These are phyloP conservation scores for Mortierella sp. DNA, from an alignment of 371 early-diverging fungal species.

Conservation along the genomic window DNA sequence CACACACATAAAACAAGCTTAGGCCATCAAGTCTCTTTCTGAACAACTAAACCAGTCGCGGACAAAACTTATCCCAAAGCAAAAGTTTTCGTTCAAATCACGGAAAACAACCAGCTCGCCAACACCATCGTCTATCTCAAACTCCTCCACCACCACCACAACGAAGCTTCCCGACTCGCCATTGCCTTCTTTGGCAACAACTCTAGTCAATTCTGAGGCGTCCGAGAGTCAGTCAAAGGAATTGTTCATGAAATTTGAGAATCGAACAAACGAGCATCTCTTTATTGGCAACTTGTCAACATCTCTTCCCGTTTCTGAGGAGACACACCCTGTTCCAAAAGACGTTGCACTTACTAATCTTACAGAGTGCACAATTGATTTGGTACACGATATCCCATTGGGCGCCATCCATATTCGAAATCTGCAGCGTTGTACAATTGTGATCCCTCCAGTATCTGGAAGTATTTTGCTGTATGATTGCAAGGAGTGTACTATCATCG, in stretches of 20 bases:
- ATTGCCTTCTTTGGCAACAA: slow-evolving; percentile 3
- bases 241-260: slow-evolving; percentile 15
- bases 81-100: slow-evolving; percentile 75
- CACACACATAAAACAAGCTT: not conserved
- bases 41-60: slow-evolving; percentile 54
- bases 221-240: slow-evolving; percentile 1
- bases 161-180: slow-evolving; percentile 13
- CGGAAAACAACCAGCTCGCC: slow-evolving; percentile 50
- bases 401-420: slow-evolving; percentile 79
- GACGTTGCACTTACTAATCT: slow-evolving; percentile 64
- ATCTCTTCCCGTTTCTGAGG: slow-evolving; percentile 3
- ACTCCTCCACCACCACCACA: slow-evolving; percentile 16
- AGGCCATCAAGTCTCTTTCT: slow-evolving; percentile 65
- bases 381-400: slow-evolving; percentile 48
- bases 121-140: slow-evolving; percentile 1
- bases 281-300: slow-evolving; percentile 6
- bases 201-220: not conserved
- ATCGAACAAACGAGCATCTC: slow-evolving; percentile 16
- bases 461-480: slow-evolving; percentile 76
- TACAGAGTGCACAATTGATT: slow-evolving; percentile 60
- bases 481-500: slow-evolving; percentile 62
- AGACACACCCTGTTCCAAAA: slow-evolving; percentile 19
- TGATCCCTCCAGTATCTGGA: slow-evolving; percentile 72
- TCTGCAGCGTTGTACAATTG: slow-evolving; percentile 66
- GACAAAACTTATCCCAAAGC: slow-evolving; percentile 62